Base-by-base conservation (phyloP, 2,329 filamentous ascomycete species). In the Fusarium sp. region DNA sequence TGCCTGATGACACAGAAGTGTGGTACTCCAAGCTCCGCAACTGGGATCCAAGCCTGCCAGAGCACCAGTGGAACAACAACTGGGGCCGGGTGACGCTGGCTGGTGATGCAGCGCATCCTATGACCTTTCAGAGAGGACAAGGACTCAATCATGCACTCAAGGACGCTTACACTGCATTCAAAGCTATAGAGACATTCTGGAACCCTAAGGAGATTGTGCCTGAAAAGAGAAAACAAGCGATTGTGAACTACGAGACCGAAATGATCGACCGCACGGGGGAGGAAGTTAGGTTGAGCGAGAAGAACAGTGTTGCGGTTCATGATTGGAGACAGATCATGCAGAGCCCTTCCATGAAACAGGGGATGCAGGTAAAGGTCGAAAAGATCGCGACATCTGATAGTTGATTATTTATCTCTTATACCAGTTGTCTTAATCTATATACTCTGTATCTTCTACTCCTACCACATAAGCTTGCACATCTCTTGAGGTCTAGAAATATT, bases 21-120 rank as follows among this genome's bases (percentile, higher is more conserved):
- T 44, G 22, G 22, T 44, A 44, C 9, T 44, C 41, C 23, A 44
- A 44, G 22, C 41, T 44, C 7, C 41, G 41, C 13, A 44, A 44
- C 15, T 44, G 41, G 22, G 41, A 44, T 11, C 22, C 22, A 25
- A 44, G 41, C 41, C 41, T 44, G 7, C 22, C 41, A 25, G 41
- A 44, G 41, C 41, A 44, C 17, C 13, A n/a, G 8, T 44, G 22
- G 41, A 23, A 44, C 13, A 44, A 44, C 22, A 27, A 25, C 41
- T 44, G 41, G 41, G 41, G 41, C 8, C 22, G 22, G 6, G 41
- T 44, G 15, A 44, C 41, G 22, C 41, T 44, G 13, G 41, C 41
- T 44, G 41, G 41, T 25, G 41, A 44, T 44, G 41, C 41, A 27
- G 41, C 41, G 22, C 41, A 44, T 44, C 41, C 41, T 7, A 44